These are phyloP conservation scores for Mucor piriformis DNA, from an alignment of 371 early-diverging fungal species.

Conservation along the genomic window DNA sequence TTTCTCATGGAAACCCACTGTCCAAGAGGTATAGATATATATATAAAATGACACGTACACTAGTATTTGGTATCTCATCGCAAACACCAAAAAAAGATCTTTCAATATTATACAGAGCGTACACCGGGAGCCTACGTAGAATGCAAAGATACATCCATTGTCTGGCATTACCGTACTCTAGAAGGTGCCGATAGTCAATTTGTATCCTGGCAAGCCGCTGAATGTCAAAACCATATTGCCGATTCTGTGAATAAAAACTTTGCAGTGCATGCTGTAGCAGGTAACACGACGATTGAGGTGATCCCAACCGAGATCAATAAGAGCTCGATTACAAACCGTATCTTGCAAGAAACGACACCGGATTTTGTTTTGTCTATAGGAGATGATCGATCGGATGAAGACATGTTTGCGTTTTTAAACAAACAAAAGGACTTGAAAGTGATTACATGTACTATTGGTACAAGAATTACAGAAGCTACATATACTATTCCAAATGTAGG, in stretches of 20 bases:
- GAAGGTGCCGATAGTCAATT: slow-evolving; percentile 69
- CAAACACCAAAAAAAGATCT: too few species aligned
- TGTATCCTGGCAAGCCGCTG: slow-evolving; percentile 86
- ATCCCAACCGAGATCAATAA: slow-evolving; percentile 73
- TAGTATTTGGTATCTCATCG: too few species aligned
- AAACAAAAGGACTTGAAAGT: slow-evolving; percentile 42
- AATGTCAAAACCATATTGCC: slow-evolving; percentile 90
- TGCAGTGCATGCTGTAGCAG: slow-evolving; percentile 87
- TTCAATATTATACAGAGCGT: slow-evolving; percentile 89
- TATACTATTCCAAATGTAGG: slow-evolving; percentile 59
- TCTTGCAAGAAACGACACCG: slow-evolving; percentile 58
- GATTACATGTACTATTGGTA: slow-evolving; percentile 64
- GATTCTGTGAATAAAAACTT: slow-evolving; percentile 82
- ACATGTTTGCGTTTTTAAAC: slow-evolving; percentile 76
- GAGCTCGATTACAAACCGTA: slow-evolving; percentile 58
- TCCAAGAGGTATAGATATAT: slow-evolving; percentile 45
- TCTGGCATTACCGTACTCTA: slow-evolving; percentile 80
- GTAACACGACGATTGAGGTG: slow-evolving; percentile 93
- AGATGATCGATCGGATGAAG: slow-evolving; percentile 84
- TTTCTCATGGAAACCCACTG: slow-evolving; percentile 83
- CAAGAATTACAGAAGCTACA: slow-evolving; percentile 60
- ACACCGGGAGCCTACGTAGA: slow-evolving; percentile 88
- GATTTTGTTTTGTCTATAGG: slow-evolving; percentile 80
- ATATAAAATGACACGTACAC: neutral
- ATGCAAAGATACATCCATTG: slow-evolving; percentile 71